Evolutionary conservation across 2,329 filamentous ascomycete species (phyloP).

Genomic region (Tolypocladium guangdongense): DNA sequence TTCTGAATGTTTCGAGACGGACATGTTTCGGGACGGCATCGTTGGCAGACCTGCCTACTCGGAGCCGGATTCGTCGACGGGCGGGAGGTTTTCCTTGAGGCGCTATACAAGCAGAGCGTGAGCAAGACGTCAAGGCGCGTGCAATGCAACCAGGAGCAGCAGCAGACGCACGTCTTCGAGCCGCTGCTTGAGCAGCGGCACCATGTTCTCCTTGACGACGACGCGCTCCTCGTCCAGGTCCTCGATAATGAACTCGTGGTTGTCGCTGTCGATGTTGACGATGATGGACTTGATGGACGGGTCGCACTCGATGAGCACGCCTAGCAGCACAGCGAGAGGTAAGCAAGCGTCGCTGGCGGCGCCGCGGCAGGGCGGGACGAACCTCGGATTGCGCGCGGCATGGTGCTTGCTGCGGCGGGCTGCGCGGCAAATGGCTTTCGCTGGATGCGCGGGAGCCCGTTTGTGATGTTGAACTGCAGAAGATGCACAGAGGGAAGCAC

Average conservation of each 20-base stretch:
- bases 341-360: constrained; percentile 2
- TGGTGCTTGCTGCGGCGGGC: constrained; percentile 14
- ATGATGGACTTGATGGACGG: constrained; percentile 84
- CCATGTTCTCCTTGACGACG: constrained; percentile 64
- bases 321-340: constrained; percentile 21
- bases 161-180: constrained; percentile 53
- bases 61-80: constrained; percentile 40
- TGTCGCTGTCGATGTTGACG: constrained; percentile 59
- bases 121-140: not conserved
- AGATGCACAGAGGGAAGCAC: not conserved
- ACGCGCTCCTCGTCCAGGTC: constrained; percentile 69
- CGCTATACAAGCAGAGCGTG: constrained; percentile 21
- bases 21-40: no score
- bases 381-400: constrained; percentile 50
- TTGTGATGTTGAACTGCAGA: not conserved
- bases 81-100: constrained; percentile 40
- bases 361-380: constrained; percentile 5
- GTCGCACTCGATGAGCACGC: constrained; percentile 70
- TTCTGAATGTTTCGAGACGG: no score
- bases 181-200: constrained; percentile 53
- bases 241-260: constrained; percentile 67
- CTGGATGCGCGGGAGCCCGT: not conserved
- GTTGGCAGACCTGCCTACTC: constrained; percentile 19
- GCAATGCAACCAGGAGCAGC: not conserved
- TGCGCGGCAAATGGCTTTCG: not conserved